Evolutionary conservation across 441 rosid species (phyloP).

Genomic region (Bocquillonia castaneifolia): DNA sequence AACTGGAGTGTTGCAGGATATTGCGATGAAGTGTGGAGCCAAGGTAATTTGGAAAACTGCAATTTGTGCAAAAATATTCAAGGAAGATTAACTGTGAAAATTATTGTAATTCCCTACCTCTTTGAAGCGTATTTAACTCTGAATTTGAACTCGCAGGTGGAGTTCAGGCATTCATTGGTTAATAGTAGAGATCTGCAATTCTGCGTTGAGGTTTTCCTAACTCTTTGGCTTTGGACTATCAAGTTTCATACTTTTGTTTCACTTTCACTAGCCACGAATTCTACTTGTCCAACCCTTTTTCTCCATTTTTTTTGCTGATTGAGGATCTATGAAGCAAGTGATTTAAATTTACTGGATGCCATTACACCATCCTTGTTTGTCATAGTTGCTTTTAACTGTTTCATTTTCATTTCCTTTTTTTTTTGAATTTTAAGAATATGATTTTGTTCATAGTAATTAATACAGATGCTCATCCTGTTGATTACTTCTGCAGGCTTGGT

Average conservation of each 20-base stretch:
- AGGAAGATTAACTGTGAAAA: neutral
- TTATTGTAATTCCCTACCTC: slow-evolving; percentile 1
- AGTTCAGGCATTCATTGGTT: slow-evolving; percentile 65
- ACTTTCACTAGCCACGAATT: slow-evolving; percentile 2
- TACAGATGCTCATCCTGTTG: slow-evolving; percentile 22
- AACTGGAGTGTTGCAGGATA: slow-evolving; percentile 56
- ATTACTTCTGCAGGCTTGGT: slow-evolving; percentile 61
- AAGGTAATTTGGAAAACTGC: slow-evolving; percentile 46
- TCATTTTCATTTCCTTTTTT: too few species aligned
- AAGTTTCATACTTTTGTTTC: neutral
- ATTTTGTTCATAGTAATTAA: neutral
- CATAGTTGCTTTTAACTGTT: too few species aligned
- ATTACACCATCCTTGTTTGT: too few species aligned
- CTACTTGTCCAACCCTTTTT: neutral
- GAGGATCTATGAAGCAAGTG: neutral
- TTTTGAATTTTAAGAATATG: too few species aligned
- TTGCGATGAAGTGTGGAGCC: slow-evolving; percentile 80
- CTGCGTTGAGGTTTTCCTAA: slow-evolving; percentile 59
- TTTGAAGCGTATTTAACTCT: slow-evolving; percentile 1
- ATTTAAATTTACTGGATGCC: neutral
- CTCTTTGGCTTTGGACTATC: slow-evolving; percentile 21
- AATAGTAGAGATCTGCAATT: slow-evolving; percentile 69
- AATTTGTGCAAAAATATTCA: neutral
- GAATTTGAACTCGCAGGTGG: slow-evolving; percentile 54
- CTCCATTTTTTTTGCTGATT: neutral